phyloP scores from a whole-genome alignment of 1,284 basidiomycete genomes.

The Lentinus polychrous region DNA sequence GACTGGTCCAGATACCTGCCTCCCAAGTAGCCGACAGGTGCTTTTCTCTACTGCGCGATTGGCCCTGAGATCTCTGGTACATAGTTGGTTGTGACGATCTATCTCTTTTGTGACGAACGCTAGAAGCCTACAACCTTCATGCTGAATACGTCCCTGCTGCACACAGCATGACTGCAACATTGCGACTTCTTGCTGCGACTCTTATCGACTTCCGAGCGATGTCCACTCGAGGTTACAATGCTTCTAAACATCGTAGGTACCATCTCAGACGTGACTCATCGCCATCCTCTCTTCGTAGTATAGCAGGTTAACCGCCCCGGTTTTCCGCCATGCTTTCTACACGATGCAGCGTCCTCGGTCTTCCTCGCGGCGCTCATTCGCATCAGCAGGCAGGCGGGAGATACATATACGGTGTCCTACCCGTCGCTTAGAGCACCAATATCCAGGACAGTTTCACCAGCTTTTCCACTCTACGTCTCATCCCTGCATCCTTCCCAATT shows the following conservation, averaged over 20 bases:
- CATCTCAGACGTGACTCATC: no score
- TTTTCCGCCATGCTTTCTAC: not conserved
- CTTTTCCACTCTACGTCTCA: not conserved
- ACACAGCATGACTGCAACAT: no score
- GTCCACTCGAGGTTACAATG: not conserved
- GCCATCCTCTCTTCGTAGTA: not conserved
- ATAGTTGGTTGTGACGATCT: not conserved
- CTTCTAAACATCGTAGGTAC: no score
- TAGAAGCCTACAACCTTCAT: no score
- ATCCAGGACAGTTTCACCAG: not conserved
- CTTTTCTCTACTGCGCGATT: not conserved
- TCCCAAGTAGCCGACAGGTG: no score
- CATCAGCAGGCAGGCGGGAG: not conserved
- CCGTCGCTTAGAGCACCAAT: not conserved
- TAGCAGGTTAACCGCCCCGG: not conserved
- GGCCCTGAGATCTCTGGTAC: not conserved
- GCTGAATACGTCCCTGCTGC: no score
- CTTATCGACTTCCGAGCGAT: not conserved
- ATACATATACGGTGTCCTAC: not conserved
- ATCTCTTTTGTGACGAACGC: no score
- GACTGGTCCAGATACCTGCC: no score
- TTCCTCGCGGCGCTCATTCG: not conserved
- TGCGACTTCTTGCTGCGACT: not conserved
- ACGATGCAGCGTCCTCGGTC: not conserved
- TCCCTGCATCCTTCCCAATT: not conserved